A percentile compares a stretch with the other conserved stretches of the same genome.
phyloP scores from a whole-genome alignment of 345 rosid genomes.

The Sonneratia caseolaris region DNA sequence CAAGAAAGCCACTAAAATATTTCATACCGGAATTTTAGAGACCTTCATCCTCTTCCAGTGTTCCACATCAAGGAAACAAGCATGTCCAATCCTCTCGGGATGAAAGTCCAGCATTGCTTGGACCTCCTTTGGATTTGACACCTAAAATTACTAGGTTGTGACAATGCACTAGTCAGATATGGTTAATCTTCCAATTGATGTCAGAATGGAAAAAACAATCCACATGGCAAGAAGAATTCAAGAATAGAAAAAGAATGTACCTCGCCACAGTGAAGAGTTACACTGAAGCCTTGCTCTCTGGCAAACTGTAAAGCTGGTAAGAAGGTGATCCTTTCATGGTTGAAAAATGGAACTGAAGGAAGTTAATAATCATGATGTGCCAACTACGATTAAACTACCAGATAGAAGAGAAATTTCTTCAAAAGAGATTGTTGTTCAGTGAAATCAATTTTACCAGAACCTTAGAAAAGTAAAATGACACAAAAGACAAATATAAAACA shows the following conservation, averaged over 20 bases:
- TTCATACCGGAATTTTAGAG: conserved; percentile 54
- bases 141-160: conserved; percentile 70
- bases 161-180: conserved; percentile 19
- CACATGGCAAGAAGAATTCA: not conserved
- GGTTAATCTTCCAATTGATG: conserved; percentile 12
- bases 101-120: conserved; percentile 73
- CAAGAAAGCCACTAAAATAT: not conserved
- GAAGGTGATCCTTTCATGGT: conserved; percentile 50
- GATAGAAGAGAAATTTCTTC: not conserved
- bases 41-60: conserved; percentile 59
- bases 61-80: conserved; percentile 54
- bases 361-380: not conserved
- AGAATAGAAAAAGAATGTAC: conserved; percentile 26
- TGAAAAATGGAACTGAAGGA: not conserved
- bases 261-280: conserved; percentile 98
- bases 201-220: not conserved
- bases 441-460: not conserved
- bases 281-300: conserved; percentile 56
- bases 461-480: not conserved
- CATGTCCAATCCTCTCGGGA: conserved; percentile 89
- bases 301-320: conserved; percentile 75
- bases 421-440: not conserved
- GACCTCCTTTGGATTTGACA: conserved; percentile 72
- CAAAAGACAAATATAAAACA: not conserved
- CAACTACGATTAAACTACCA: not conserved